Base-by-base conservation (phyloP, 768 basidiomycete genomes). In the Phylloporus scabripes region DNA sequence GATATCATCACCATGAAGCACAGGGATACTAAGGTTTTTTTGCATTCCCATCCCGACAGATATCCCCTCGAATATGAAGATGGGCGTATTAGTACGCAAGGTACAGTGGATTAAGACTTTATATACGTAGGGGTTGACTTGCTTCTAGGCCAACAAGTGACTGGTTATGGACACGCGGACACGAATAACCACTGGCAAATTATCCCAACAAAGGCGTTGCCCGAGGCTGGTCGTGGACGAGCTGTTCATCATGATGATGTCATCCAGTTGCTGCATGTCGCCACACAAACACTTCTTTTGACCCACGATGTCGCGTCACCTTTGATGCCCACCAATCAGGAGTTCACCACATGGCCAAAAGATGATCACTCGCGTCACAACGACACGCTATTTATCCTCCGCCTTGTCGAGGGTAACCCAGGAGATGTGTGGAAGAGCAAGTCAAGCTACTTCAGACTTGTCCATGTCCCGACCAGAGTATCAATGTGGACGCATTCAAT, bases 221-320 rank as follows among this genome's bases (percentile, higher is more conserved):
- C 95, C 4, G 92, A 95, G 58, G 86, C 85, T 50, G 94, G 94
- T 17, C 87, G 92, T 21, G 95, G 93, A 11, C 85, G 95, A 42
- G 80, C 92, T 53, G 92, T 97, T 36, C 87, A 90, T 40, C 85
- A 97, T 53, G 78, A 87, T 51, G 96, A 98, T 65, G 69, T 90
- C 46, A 76, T 98, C 55, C 93, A 92, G 60, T 78, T 98, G 17
- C 74, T 92, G 20, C 96, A 99, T 60, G 78, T 91, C 62, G 81
- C 80, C 65, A 95, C 94, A 9, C 74, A 94, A 53, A 81, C 83
- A 1, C 69, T 83, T 49, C 82, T 99, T 40, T 71, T 99, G 38
- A 96, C 94, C 2, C 96, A 99, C 60, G 96, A 99, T 65, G 96
- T 99, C 50, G 96, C 96, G 0, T 96, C 92, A 1, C 90, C 96